phyloP scores from a whole-genome alignment of 805 yeast species.

The baker's yeast (Saccharomyces cerevisiae) region DNA sequence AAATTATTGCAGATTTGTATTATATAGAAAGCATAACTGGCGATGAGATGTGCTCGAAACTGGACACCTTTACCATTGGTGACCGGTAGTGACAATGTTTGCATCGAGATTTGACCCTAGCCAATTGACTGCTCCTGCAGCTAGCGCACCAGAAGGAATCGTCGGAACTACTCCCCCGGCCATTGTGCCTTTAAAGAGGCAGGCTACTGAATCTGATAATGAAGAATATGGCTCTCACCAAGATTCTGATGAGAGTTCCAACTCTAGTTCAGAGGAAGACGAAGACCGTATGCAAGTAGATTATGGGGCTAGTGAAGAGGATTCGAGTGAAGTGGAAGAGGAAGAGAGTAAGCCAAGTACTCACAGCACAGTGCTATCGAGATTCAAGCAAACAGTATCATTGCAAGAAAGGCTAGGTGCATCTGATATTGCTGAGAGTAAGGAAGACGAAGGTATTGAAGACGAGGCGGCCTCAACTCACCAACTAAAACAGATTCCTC shows the following conservation, averaged over 20 bases:
- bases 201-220: constrained; percentile 8
- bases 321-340: background rate
- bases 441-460: constrained; percentile 20
- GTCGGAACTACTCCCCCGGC: constrained; percentile 2
- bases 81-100: constrained; percentile 38
- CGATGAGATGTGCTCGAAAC: background rate
- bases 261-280: constrained; percentile 14
- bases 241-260: constrained; percentile 10
- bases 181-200: constrained; percentile 22
- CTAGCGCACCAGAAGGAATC: background rate
- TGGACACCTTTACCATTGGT: background rate
- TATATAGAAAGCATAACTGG: background rate
- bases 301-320: constrained; percentile 7
- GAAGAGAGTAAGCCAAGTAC: constrained; percentile 22
- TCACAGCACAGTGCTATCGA: constrained; percentile 43
- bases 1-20: background rate
- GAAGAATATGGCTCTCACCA: constrained; percentile 1
- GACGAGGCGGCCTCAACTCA: constrained; percentile 12
- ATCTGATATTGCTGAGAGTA: constrained; percentile 9
- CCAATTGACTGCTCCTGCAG: constrained; percentile 8
- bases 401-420: constrained; percentile 22
- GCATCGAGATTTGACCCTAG: constrained; percentile 58
- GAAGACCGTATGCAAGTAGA: background rate
- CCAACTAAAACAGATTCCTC: constrained; percentile 72
- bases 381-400: constrained; percentile 41